Percentiles rank a stretch among this genome's conserved stretches.
These are phyloP conservation scores for Tulasnella sp. DNA, from an alignment of 768 basidiomycete species.

Conservation along the genomic window DNA sequence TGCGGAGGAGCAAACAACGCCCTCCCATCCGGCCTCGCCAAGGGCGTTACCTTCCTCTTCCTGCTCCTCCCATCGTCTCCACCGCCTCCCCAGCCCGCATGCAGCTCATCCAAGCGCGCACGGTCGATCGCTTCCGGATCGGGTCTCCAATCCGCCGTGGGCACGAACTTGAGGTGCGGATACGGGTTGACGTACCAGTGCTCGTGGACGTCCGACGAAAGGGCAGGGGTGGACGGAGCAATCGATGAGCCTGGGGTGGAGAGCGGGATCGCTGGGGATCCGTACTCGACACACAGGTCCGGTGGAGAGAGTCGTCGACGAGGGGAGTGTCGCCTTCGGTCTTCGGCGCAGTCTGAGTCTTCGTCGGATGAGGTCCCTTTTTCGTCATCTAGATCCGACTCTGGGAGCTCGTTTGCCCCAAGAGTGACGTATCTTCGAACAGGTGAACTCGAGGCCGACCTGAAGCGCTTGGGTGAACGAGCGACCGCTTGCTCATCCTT, in stretches of 20 bases:
- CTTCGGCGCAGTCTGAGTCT: background rate
- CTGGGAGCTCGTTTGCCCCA: background rate
- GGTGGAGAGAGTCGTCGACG: background rate
- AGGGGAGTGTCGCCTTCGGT: background rate
- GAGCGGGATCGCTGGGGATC: background rate
- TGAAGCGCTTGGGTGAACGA: background rate
- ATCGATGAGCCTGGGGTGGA: background rate
- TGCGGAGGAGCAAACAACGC: background rate
- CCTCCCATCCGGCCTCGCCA: background rate
- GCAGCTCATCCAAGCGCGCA: constrained; percentile 1
- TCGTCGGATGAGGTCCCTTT: background rate
- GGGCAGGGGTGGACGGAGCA: background rate
- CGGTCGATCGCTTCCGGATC: constrained; percentile 5
- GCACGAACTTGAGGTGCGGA: background rate
- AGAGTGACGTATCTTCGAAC: background rate
- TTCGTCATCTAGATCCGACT: background rate
- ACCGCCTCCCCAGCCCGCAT: background rate
- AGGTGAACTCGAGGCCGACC: background rate
- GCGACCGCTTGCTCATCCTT: background rate
- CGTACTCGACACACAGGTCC: background rate
- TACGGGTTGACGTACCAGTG: background rate
- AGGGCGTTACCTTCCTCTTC: background rate
- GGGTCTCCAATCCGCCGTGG: background rate
- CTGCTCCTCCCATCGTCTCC: background rate
- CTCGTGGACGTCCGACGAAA: background rate